phyloP scores from a whole-genome alignment of 495 filamentous ascomycete genomes.

The Letharia lupina region DNA sequence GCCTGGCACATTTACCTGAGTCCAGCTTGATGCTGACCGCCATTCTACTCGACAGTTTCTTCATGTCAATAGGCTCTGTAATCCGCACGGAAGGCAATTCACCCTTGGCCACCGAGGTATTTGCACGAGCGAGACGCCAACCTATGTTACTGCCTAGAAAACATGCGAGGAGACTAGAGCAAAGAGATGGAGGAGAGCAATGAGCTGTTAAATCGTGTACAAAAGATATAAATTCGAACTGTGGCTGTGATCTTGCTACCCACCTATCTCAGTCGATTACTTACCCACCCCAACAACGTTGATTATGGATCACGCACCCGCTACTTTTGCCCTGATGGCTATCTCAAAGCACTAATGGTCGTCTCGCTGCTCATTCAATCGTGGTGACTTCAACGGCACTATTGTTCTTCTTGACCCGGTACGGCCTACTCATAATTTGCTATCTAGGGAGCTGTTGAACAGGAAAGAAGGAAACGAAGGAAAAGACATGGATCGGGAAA shows the following conservation, averaged over 20 bases:
- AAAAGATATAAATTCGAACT: not conserved
- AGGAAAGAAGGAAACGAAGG: not conserved
- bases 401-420: not conserved
- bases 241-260: not conserved
- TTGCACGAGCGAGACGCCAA: conserved; percentile 47
- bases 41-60: conserved; percentile 55
- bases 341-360: not conserved
- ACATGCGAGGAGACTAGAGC: conserved; percentile 9
- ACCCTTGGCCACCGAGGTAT: conserved; percentile 53
- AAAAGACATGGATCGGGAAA: not conserved
- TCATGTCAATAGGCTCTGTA: conserved; percentile 97
- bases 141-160: conserved; percentile 54
- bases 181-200: not conserved
- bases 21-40: conserved; percentile 16
- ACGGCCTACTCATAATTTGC: not conserved
- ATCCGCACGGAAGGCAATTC: conserved; percentile 76
- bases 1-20: not conserved
- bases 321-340: not conserved
- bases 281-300: not conserved
- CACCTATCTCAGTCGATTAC: not conserved
- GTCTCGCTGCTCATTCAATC: not conserved
- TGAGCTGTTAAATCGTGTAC: not conserved
- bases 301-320: not conserved
- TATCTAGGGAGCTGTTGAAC: not conserved
- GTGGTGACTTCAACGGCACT: not conserved